phyloP scores from a whole-genome alignment of 2,329 filamentous ascomycete species.

The Rhynchosporium agropyri region DNA sequence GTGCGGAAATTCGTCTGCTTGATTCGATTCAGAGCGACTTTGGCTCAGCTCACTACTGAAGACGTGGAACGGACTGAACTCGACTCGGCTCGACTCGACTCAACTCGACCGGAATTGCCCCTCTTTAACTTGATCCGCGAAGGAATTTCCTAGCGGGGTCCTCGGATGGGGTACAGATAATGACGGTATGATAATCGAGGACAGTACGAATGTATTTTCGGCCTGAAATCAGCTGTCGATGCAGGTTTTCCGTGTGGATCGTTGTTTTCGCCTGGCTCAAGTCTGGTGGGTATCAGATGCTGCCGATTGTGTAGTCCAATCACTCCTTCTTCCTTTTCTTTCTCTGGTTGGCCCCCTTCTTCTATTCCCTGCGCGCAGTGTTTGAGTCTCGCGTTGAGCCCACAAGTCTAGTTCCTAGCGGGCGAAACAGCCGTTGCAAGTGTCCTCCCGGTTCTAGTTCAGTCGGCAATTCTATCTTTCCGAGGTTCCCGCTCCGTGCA shows the following conservation, averaged over 20 bases:
- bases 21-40: neutral
- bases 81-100: slow-evolving; percentile 4
- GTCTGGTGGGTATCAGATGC: neutral
- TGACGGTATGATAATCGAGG: slow-evolving; percentile 17
- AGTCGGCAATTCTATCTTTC: slow-evolving; percentile 1
- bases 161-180: slow-evolving; percentile 8
- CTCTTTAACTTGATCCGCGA: slow-evolving; percentile 23
- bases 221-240: slow-evolving; percentile 15
- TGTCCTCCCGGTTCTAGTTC: neutral
- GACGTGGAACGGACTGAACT: slow-evolving; percentile 12
- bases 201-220: neutral
- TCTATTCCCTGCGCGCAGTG: slow-evolving; percentile 6
- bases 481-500: neutral
- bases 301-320: neutral
- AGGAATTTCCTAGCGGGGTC: slow-evolving; percentile 27
- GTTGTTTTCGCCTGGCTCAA: neutral
- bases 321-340: neutral
- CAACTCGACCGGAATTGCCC: slow-evolving; percentile 9
- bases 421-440: slow-evolving; percentile 1
- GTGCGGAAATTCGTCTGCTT: slow-evolving; percentile 1
- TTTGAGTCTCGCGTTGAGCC: neutral
- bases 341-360: neutral
- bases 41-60: neutral
- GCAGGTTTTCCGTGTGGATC: neutral
- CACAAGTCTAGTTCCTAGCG: slow-evolving; percentile 6